Percentiles rank a stretch among this genome's conserved stretches.
Evolutionary conservation across 352 stramenopile species (phyloP).

Genomic region (Globisporangium canariense): DNA sequence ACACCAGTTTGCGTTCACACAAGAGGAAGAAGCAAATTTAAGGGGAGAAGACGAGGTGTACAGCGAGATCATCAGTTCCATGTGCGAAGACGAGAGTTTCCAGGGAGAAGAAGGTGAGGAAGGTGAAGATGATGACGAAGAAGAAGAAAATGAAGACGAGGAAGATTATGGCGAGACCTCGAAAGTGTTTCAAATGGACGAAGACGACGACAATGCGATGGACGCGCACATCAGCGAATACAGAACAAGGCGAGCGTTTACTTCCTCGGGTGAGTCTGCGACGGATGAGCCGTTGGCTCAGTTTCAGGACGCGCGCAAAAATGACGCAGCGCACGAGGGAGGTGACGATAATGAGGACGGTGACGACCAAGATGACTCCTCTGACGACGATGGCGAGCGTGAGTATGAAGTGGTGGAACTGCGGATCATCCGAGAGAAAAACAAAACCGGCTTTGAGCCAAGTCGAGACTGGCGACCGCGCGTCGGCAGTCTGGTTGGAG

Average conservation of each 20-base stretch:
- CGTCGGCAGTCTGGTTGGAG: slow-evolving; percentile 48
- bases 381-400: slow-evolving; percentile 36
- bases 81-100: slow-evolving; percentile 60
- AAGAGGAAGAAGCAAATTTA: slow-evolving; percentile 67
- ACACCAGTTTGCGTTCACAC: slow-evolving; percentile 83
- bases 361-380: slow-evolving; percentile 32
- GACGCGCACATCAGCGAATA: slow-evolving; percentile 14
- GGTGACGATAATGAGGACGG: slow-evolving; percentile 21
- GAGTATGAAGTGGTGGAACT: slow-evolving; percentile 75
- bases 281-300: not conserved
- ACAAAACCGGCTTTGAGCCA: slow-evolving; percentile 78
- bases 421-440: slow-evolving; percentile 70
- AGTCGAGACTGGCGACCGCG: slow-evolving; percentile 73
- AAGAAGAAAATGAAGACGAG: slow-evolving; percentile 21
- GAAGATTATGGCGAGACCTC: slow-evolving; percentile 27
- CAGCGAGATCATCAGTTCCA: slow-evolving; percentile 67
- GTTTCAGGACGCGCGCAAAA: slow-evolving; percentile 10
- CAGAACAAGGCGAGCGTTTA: slow-evolving; percentile 5
- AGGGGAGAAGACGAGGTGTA: slow-evolving; percentile 77
- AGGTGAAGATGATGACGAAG: slow-evolving; percentile 15
- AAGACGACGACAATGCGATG: slow-evolving; percentile 29
- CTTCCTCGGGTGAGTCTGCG: slow-evolving; percentile 7
- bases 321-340: slow-evolving; percentile 5
- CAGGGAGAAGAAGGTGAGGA: slow-evolving; percentile 39
- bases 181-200: slow-evolving; percentile 64